A percentile compares a stretch with the other conserved stretches of the same genome.
phyloP scores from a whole-genome alignment of 192 early-diverging fungal genomes.

The Gaertneriomyces semiglobifer region DNA sequence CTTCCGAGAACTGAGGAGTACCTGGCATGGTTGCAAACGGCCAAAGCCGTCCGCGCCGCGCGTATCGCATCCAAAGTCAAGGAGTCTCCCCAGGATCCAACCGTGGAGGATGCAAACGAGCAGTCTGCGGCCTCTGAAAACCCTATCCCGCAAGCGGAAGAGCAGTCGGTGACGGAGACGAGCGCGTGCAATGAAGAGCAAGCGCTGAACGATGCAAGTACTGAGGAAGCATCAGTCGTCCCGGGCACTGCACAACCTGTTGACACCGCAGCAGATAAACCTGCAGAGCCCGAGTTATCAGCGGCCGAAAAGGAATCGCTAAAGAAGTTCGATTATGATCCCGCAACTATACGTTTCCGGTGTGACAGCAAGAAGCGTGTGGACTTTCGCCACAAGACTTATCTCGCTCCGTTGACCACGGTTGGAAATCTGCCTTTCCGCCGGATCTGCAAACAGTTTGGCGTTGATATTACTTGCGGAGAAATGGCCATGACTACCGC shows the following conservation, averaged over 20 bases:
- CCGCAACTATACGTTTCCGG: constrained; percentile 40
- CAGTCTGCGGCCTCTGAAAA: no score
- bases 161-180: no score
- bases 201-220: no score
- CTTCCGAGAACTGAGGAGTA: constrained; percentile 20
- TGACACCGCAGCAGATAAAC: no score
- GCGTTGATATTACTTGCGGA: constrained; percentile 94
- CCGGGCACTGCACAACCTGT: no score
- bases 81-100: no score
- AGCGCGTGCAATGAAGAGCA: no score
- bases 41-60: constrained; percentile 9
- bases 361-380: constrained; percentile 60
- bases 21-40: constrained; percentile 13
- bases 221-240: no score
- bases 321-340: constrained; percentile 38
- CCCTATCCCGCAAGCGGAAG: no score
- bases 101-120: no score
- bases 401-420: constrained; percentile 93
- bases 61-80: no score
- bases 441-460: constrained; percentile 87
- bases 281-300: no score
- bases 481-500: constrained; percentile 75
- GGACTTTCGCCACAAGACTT: constrained; percentile 83
- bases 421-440: constrained; percentile 98
- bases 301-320: neutral